A percentile compares a stretch with the other conserved stretches of the same genome.
phyloP scores from a whole-genome alignment of 73 alveolate genomes.

The Paramecium caudatum region DNA sequence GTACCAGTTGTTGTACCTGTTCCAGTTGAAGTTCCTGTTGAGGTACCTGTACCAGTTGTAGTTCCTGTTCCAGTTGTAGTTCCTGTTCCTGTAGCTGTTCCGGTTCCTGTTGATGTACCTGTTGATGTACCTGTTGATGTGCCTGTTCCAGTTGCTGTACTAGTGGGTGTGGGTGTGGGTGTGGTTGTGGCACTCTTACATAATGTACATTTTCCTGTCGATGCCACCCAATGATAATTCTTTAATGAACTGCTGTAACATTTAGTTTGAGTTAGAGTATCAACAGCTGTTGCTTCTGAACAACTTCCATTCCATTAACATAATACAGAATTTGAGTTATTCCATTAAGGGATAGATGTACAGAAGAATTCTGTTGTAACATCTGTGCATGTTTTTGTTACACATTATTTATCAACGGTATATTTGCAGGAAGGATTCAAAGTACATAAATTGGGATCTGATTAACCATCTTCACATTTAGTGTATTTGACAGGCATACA shows the following conservation, averaged over 20 bases:
- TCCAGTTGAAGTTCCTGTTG: neutral
- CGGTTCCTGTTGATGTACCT: neutral
- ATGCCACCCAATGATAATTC: slow-evolving; percentile 12
- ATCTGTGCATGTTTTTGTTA: neutral
- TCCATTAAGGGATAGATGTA: slow-evolving; percentile 31
- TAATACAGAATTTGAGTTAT: neutral
- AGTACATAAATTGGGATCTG: slow-evolving; percentile 52
- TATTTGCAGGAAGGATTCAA: slow-evolving; percentile 29
- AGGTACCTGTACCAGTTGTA: slow-evolving; percentile 6
- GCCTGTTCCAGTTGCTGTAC: neutral
- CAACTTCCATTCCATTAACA: slow-evolving; percentile 45
- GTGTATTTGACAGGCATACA: slow-evolving; percentile 45
- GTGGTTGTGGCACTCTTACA: neutral
- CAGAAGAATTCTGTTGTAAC: slow-evolving; percentile 41
- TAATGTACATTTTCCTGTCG: slow-evolving; percentile 56
- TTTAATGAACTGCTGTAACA: slow-evolving; percentile 11
- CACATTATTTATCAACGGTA: slow-evolving; percentile 9
- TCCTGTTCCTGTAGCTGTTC: slow-evolving; percentile 15
- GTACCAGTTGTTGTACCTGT: slow-evolving; percentile 33
- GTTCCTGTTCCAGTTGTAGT: neutral
- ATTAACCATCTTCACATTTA: slow-evolving; percentile 20
- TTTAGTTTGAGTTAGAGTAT: neutral
- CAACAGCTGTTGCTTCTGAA: slow-evolving; percentile 38
- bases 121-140: slow-evolving; percentile 4
- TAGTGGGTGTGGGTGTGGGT: neutral